Evolutionary conservation across 2,329 filamentous ascomycete genomes (phyloP), one percentile per base, ranked within the genome.

Genomic region (Penicillium sp.): DNA sequence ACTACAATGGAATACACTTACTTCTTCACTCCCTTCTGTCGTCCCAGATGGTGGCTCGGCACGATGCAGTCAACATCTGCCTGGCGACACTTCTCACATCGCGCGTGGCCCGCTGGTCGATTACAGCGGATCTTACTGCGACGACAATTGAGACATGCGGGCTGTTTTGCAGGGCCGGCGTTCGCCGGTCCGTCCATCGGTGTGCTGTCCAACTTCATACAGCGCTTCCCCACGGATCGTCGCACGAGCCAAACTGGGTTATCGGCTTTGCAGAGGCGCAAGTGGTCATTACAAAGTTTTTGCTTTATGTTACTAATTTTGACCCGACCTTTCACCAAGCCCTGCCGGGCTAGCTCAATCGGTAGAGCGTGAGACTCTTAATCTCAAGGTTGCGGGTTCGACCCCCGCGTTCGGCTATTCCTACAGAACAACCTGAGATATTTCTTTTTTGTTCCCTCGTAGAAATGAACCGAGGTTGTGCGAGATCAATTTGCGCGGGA

Each of bases 1-100:
- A 36, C 10, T 26, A 2, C 4, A 12, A 12, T 5, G 7, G 3
- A 8, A 23, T 3, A 36, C 8, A 53, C 61, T 57, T 71, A 87
- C 87, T 90, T 90, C 69, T 89, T 90, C 54, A 89, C 86, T 21
- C 87, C 87, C 65, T 89, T 89, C 65, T 88, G 86, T 45, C 87
- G 78, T 7, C 87, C 87, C 4, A 88, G 81, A 56, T 89, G 86
- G 65, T 89, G 88, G n/a, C 81, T 81, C n/a, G 81, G 86, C 2
- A 88, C 83, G 6, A 88, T 74, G 66, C 87, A 90, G 53, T 88
- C 83, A 13, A 74, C 66, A 31, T 80, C 76, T 7, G 80, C 73
- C 63, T 84, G 79, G 49, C 77, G 73, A 66, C 85, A 88, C 68
- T 83, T 79, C 59, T 84, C 83, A 67, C 85, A 88, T 24, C 78